phyloP scores from a whole-genome alignment of 116 monocot genomes.

The Zostera marina region DNA sequence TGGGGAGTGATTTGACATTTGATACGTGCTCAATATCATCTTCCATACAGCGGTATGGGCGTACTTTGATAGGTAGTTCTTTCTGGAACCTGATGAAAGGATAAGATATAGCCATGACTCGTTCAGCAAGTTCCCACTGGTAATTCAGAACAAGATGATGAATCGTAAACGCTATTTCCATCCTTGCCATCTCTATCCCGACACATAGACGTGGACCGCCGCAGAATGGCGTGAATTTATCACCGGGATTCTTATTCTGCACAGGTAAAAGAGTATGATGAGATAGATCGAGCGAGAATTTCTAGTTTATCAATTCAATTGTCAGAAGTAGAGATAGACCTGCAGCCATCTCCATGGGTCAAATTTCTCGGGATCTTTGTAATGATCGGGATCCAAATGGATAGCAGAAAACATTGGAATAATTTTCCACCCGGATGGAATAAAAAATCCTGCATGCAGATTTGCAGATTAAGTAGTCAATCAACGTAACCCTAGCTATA shows the following conservation, averaged over 20 bases:
- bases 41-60: constrained; percentile 8
- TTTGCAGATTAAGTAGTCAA: constrained; percentile 18
- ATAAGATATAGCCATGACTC: constrained; percentile 28
- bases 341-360: constrained; percentile 98
- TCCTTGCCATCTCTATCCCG: constrained; percentile 58
- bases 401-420: constrained; percentile 63
- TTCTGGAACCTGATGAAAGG: constrained; percentile 58
- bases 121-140: constrained; percentile 46
- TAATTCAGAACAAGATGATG: constrained; percentile 60
- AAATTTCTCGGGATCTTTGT: constrained; percentile 49
- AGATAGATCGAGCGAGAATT: too few species aligned
- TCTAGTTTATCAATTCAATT: too few species aligned
- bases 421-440: constrained; percentile 82
- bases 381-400: constrained; percentile 54
- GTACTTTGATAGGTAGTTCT: constrained; percentile 31
- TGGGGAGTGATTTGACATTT: too few species aligned
- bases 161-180: constrained; percentile 51
- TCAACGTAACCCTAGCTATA: not conserved
- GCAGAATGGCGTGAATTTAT: constrained; percentile 55
- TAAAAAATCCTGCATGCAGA: constrained; percentile 49
- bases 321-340: too few species aligned
- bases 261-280: too few species aligned
- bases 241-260: not conserved
- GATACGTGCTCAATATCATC: too few species aligned
- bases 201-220: constrained; percentile 61